Conservation (phyloP, 1,139 yeast species). For the Saccharomyces pastorianus region DNA sequence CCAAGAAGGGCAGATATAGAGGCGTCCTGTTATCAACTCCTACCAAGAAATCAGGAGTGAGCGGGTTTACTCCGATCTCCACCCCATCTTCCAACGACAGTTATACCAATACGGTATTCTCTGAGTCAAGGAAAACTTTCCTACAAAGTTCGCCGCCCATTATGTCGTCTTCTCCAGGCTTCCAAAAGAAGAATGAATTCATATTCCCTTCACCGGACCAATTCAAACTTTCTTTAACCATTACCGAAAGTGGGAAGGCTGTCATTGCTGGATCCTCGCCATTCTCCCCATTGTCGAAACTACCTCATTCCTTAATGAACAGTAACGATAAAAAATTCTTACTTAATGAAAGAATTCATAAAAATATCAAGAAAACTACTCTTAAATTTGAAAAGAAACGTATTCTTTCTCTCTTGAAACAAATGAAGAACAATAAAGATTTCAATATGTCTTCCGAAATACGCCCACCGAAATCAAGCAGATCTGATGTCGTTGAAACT, state of each 20-base stretch:
- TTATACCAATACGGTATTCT: constrained; percentile 11
- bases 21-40: constrained; percentile 27
- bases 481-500: not conserved
- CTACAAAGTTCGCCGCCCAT: constrained; percentile 19
- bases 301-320: not conserved
- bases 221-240: constrained; percentile 17
- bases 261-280: constrained; percentile 12
- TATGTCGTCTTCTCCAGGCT: constrained; percentile 6
- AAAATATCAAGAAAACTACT: not conserved
- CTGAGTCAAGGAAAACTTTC: constrained; percentile 13
- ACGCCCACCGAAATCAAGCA: not conserved
- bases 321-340: not conserved
- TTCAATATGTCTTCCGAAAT: not conserved
- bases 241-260: constrained; percentile 23
- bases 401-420: constrained; percentile 21
- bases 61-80: constrained; percentile 11
- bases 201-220: constrained; percentile 4
- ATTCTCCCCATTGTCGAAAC: constrained; percentile 7
- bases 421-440: constrained; percentile 18
- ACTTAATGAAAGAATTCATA: not conserved
- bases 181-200: not conserved
- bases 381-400: constrained; percentile 15
- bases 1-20: constrained; percentile 24
- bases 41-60: constrained; percentile 8
- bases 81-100: constrained; percentile 16